Percentiles rank a stretch among this genome's conserved stretches.
Conservation (phyloP, 176 grass and related monocot genomes). For the Eleusine coracana region DNA sequence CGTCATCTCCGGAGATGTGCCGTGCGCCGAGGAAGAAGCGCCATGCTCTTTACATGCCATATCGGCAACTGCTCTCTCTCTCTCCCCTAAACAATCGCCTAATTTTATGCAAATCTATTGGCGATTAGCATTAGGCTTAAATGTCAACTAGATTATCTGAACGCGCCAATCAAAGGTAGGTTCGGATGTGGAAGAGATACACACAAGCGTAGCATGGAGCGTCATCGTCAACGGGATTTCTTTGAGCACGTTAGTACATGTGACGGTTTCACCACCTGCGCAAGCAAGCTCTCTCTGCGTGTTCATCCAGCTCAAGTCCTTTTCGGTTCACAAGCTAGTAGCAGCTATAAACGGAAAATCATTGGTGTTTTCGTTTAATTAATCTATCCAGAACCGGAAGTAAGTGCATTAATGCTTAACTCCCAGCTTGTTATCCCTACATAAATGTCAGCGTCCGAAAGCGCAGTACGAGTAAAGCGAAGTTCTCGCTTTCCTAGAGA, state of each 20-base stretch:
- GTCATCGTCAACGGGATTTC: not conserved
- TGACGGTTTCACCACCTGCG: not conserved
- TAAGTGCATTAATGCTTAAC: not conserved
- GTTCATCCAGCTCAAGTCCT: not conserved
- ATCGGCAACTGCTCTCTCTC: not conserved
- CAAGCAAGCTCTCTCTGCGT: not conserved
- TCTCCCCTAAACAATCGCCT: not conserved
- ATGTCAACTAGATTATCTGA: not conserved
- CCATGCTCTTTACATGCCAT: constrained; percentile 15
- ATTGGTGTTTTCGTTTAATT: not conserved
- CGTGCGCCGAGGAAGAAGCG: not conserved
- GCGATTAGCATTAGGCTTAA: not conserved
- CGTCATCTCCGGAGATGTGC: constrained; percentile 20
- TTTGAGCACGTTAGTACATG: not conserved
- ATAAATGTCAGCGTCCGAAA: constrained; percentile 10
- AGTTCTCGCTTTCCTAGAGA: constrained; percentile 20
- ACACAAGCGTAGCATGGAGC: not conserved
- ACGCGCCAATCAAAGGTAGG: not conserved
- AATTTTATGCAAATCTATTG: too few species aligned
- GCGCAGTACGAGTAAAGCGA: not conserved
- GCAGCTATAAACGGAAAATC: not conserved
- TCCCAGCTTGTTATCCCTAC: not conserved
- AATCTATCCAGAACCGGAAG: not conserved
- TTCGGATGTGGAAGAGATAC: not conserved
- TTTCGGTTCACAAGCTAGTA: not conserved